phyloP scores from a whole-genome alignment of 73 alveolate species.

The Paramecium tetraurelia region DNA sequence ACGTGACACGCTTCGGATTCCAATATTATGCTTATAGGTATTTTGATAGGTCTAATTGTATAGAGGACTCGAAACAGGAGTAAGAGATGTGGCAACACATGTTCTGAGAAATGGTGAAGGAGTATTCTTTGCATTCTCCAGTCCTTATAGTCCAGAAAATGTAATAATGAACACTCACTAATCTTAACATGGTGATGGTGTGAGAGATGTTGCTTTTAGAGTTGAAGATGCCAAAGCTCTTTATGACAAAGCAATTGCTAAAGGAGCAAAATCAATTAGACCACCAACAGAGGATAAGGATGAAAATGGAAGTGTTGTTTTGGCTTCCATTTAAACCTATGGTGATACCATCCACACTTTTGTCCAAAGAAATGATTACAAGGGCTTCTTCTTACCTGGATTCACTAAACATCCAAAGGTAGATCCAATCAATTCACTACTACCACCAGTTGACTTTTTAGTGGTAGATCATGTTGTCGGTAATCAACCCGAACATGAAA shows the following conservation, averaged over 20 bases:
- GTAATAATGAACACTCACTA: slow-evolving; percentile 70
- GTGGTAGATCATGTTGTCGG: slow-evolving; percentile 86
- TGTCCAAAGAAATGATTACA: slow-evolving; percentile 80
- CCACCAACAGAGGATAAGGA: slow-evolving; percentile 79
- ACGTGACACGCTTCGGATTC: slow-evolving; percentile 78
- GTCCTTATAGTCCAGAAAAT: slow-evolving; percentile 74
- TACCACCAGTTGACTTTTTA: slow-evolving; percentile 63
- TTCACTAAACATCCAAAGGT: slow-evolving; percentile 63
- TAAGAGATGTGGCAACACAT: slow-evolving; percentile 68
- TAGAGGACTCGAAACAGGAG: slow-evolving; percentile 63
- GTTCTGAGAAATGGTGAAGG: slow-evolving; percentile 73
- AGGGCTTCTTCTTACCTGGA: slow-evolving; percentile 90
- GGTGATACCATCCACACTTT: slow-evolving; percentile 89
- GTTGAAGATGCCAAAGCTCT: slow-evolving; percentile 83
- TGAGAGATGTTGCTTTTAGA: slow-evolving; percentile 82
- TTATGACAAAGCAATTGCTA: slow-evolving; percentile 79
- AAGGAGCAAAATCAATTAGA: slow-evolving; percentile 81
- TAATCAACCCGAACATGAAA: slow-evolving; percentile 82
- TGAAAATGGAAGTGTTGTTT: slow-evolving; percentile 78
- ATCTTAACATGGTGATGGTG: slow-evolving; percentile 86
- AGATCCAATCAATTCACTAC: slow-evolving; percentile 72
- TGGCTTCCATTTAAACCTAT: slow-evolving; percentile 83
- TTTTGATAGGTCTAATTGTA: neutral
- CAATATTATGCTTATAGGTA: slow-evolving; percentile 58
- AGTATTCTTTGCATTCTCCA: slow-evolving; percentile 71